Evolutionary conservation across 352 stramenopile species (phyloP).

Genomic region (Pythium sukuiense): DNA sequence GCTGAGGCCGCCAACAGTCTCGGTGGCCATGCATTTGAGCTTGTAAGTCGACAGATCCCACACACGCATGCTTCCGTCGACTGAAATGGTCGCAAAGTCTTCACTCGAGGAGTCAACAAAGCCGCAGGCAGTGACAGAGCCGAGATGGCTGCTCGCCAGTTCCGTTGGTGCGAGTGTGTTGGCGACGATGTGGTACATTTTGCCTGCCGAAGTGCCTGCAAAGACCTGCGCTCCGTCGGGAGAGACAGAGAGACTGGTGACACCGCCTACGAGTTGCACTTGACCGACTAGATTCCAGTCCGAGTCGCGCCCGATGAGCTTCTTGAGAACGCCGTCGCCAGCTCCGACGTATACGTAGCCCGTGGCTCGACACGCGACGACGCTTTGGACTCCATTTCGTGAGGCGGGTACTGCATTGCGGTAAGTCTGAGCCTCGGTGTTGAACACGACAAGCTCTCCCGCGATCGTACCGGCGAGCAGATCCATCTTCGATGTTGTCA

Average conservation of each 20-base stretch:
- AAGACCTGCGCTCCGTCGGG: slow-evolving; percentile 55
- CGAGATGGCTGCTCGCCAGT: slow-evolving; percentile 67
- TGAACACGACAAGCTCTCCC: slow-evolving; percentile 88
- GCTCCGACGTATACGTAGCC: slow-evolving; percentile 80
- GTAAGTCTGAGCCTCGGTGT: slow-evolving; percentile 62
- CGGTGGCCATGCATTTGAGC: slow-evolving; percentile 67
- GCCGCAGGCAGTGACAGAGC: slow-evolving; percentile 55
- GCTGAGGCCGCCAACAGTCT: slow-evolving; percentile 50
- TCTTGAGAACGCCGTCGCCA: slow-evolving; percentile 86
- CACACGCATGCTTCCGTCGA: slow-evolving; percentile 66
- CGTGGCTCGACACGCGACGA: slow-evolving; percentile 59
- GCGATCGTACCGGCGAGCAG: slow-evolving; percentile 65
- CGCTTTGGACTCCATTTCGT: slow-evolving; percentile 74
- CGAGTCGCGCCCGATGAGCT: slow-evolving; percentile 68
- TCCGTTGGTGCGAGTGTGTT: slow-evolving; percentile 51
- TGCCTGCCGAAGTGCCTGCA: slow-evolving; percentile 68
- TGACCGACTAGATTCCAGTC: slow-evolving; percentile 85
- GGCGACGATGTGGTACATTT: slow-evolving; percentile 65
- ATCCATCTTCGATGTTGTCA: slow-evolving; percentile 53
- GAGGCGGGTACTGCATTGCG: slow-evolving; percentile 62
- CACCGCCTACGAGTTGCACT: slow-evolving; percentile 77
- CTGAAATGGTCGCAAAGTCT: slow-evolving; percentile 66
- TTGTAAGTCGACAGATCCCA: slow-evolving; percentile 71
- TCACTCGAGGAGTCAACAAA: slow-evolving; percentile 59
- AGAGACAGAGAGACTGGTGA: slow-evolving; percentile 75